Percentiles rank a stretch among this genome's conserved stretches.
These are phyloP conservation scores for Planoprotostelium fungivorum DNA, from an alignment of 78 protist species.

Conservation along the genomic window DNA sequence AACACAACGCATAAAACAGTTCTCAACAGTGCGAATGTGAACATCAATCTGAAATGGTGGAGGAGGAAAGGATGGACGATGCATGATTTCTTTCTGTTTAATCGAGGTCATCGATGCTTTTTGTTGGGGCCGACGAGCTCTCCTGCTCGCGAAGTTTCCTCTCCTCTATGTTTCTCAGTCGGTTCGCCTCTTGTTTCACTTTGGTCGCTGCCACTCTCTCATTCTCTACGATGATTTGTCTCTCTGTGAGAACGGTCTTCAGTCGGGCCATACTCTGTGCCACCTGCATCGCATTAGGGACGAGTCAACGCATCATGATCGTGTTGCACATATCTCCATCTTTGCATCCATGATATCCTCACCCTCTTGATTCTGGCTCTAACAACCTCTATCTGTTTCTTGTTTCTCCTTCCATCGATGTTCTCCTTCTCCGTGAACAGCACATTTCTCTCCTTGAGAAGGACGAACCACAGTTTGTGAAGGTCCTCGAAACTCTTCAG, in stretches of 20 bases:
- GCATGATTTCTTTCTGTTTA: no score
- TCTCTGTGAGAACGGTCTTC: not conserved
- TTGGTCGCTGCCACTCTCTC: not conserved
- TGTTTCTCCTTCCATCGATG: not conserved
- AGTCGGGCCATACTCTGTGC: not conserved
- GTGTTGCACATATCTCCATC: no score
- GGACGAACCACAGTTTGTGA: constrained; percentile 71
- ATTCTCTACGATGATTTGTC: not conserved
- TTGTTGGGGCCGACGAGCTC: no score
- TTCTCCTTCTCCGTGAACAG: constrained; percentile 23
- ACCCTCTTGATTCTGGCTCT: not conserved
- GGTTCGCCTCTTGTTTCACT: no score
- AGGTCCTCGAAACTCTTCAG: constrained; percentile 59
- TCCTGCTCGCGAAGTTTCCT: no score
- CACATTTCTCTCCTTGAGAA: constrained; percentile 63
- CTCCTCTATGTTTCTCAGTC: no score
- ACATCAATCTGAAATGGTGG: no score
- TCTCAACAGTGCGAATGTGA: no score
- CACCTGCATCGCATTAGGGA: not conserved
- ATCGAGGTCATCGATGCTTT: no score
- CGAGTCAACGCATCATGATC: not conserved
- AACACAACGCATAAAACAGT: no score
- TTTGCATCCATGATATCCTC: no score
- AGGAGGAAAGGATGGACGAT: no score
- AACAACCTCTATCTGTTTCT: not conserved